Conservation (phyloP, 176 grass and related monocot species). For the Olyra latifolia region DNA sequence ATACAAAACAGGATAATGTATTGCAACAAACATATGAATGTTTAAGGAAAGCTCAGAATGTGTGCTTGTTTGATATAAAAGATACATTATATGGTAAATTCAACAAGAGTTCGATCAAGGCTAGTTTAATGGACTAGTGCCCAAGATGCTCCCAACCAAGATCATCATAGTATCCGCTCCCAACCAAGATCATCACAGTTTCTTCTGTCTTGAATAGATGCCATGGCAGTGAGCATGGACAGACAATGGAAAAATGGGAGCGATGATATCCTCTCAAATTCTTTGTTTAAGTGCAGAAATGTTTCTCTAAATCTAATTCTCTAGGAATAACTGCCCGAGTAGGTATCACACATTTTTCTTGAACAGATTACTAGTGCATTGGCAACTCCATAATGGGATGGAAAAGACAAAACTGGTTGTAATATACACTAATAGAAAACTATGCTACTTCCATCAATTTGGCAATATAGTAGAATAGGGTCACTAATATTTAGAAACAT, state of each 20-base stretch:
- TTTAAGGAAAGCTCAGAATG: neutral
- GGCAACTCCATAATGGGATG: neutral
- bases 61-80: neutral
- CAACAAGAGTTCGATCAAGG: neutral
- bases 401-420: neutral
- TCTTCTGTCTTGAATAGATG: neutral
- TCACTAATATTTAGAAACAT: neutral
- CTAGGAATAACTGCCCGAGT: neutral
- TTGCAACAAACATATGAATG: neutral
- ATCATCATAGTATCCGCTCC: neutral
- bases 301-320: neutral
- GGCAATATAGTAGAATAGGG: neutral
- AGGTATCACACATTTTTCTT: neutral
- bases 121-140: neutral
- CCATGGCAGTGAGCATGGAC: neutral
- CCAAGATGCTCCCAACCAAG: neutral
- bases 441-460: neutral
- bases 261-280: neutral
- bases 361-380: constrained; percentile 4
- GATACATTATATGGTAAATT: neutral
- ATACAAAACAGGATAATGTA: constrained; percentile 24
- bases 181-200: neutral
- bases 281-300: neutral
- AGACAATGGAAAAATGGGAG: neutral
- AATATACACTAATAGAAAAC: neutral